Conservation (phyloP, 2,329 filamentous ascomycete genomes). For the Fusarium redolens region DNA sequence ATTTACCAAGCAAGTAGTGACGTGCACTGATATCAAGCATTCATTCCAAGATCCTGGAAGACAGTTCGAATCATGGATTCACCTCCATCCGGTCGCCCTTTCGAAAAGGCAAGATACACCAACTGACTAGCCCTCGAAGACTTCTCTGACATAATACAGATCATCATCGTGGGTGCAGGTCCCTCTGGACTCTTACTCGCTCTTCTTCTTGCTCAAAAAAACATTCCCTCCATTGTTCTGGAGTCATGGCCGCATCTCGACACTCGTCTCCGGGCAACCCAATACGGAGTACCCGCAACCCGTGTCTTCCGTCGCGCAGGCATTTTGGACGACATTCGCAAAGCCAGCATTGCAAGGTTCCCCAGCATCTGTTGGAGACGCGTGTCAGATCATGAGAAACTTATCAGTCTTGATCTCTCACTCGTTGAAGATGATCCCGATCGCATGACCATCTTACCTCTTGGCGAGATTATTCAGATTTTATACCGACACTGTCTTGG, state of each 20-base stretch:
- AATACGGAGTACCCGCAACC: slow-evolving; percentile 7
- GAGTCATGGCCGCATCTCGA: slow-evolving; percentile 10
- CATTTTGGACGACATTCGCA: not conserved
- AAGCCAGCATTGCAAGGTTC: not conserved
- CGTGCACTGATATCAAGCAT: too few species aligned
- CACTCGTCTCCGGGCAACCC: not conserved
- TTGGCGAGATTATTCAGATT: slow-evolving; percentile 1
- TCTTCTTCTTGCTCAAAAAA: not conserved
- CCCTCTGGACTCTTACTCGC: not conserved
- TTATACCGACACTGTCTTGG: not conserved
- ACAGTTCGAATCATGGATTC: not conserved
- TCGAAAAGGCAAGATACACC: not conserved
- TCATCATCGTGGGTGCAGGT: not conserved
- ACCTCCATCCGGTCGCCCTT: not conserved
- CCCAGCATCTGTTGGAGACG: slow-evolving; percentile 7
- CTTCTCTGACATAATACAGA: not conserved
- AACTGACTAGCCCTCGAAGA: accelerated
- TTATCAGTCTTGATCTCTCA: not conserved
- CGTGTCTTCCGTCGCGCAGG: slow-evolving; percentile 3
- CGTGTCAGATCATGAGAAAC: not conserved
- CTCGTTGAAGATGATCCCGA: slow-evolving; percentile 10
- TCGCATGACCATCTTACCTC: not conserved
- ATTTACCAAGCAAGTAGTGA: too few species aligned
- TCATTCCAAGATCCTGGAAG: too few species aligned
- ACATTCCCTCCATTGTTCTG: not conserved